phyloP scores from a whole-genome alignment of 371 early-diverging fungal genomes.

The Syncephalastrum sp. region DNA sequence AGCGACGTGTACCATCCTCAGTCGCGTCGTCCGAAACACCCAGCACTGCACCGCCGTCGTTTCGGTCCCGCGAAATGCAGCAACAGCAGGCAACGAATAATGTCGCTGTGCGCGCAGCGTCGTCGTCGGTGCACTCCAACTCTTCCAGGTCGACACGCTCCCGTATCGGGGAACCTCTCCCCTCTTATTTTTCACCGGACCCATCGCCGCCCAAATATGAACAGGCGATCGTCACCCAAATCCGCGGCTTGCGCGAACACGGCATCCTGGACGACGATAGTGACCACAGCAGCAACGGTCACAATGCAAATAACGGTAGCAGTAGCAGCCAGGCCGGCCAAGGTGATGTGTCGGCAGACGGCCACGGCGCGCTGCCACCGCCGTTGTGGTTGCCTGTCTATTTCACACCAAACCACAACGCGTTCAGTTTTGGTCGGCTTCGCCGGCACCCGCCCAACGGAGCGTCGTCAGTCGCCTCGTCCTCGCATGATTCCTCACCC shows the following conservation, averaged over 20 bases:
- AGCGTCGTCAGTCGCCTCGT: slow-evolving; percentile 1
- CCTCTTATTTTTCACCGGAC: slow-evolving; percentile 37
- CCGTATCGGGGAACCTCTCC: slow-evolving; percentile 27
- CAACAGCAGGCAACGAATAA: too few relatives aligned
- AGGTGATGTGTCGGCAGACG: background rate
- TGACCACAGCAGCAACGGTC: background rate
- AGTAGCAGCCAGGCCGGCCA: background rate
- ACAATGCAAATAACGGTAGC: background rate
- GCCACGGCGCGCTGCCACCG: slow-evolving; percentile 13
- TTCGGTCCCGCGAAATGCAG: slow-evolving; percentile 30
- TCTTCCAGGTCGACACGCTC: slow-evolving; percentile 14
- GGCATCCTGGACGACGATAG: background rate
- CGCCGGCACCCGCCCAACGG: slow-evolving; percentile 16
- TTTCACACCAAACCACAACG: slow-evolving; percentile 20
- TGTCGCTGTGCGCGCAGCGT: slow-evolving; percentile 2
- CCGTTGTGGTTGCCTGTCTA: slow-evolving; percentile 23
- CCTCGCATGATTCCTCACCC: background rate
- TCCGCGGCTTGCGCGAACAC: slow-evolving; percentile 24
- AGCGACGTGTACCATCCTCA: slow-evolving; percentile 5
- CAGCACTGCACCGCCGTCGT: slow-evolving; percentile 37
- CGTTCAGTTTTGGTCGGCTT: slow-evolving; percentile 19
- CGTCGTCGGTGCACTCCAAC: background rate
- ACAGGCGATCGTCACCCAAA: slow-evolving; percentile 48
- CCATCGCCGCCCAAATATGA: slow-evolving; percentile 45
- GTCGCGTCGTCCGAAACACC: slow-evolving; percentile 14